Conservation (phyloP, 495 filamentous ascomycete species). For the Endocarpon pusillum region DNA sequence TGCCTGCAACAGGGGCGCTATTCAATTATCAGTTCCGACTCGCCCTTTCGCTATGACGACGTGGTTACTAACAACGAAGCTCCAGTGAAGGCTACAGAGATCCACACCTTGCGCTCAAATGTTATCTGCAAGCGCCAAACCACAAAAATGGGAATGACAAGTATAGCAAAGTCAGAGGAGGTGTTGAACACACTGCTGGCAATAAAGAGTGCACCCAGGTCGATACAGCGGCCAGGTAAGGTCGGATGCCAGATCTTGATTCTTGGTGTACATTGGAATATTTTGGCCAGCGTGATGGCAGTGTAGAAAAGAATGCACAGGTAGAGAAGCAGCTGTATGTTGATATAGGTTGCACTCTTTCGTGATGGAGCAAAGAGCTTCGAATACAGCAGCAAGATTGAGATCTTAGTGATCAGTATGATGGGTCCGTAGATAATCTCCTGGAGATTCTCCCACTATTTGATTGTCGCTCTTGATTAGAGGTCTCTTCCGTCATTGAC, state of each 20-base stretch:
- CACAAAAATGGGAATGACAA: conserved; percentile 19
- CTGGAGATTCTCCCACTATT: conserved; percentile 19
- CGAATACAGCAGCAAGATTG: conserved; percentile 23
- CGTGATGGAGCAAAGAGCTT: conserved; percentile 20
- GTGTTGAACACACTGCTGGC: conserved; percentile 21
- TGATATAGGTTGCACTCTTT: conserved; percentile 14
- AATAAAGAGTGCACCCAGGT: conserved; percentile 15
- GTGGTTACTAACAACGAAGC: background rate
- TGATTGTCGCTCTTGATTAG: conserved; percentile 1
- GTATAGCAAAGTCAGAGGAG: conserved; percentile 20
- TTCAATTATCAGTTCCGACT: conserved; percentile 1
- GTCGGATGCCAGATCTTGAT: conserved; percentile 16
- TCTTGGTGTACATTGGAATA: conserved; percentile 19
- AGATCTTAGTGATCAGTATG: conserved; percentile 22
- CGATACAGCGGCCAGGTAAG: conserved; percentile 15
- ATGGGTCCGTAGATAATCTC: conserved; percentile 21
- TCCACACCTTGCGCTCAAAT: conserved; percentile 19
- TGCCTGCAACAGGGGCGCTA: conserved; percentile 10
- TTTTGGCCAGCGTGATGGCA: conserved; percentile 18
- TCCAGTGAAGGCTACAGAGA: background rate
- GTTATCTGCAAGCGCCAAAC: conserved; percentile 20
- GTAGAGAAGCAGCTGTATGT: conserved; percentile 17
- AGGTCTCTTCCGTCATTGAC: conserved; percentile 1
- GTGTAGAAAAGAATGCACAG: conserved; percentile 19
- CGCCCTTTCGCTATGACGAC: background rate